These are phyloP conservation scores for Epithemia pelagica DNA, from an alignment of 108 stramenopile genomes.

Conservation along the genomic window DNA sequence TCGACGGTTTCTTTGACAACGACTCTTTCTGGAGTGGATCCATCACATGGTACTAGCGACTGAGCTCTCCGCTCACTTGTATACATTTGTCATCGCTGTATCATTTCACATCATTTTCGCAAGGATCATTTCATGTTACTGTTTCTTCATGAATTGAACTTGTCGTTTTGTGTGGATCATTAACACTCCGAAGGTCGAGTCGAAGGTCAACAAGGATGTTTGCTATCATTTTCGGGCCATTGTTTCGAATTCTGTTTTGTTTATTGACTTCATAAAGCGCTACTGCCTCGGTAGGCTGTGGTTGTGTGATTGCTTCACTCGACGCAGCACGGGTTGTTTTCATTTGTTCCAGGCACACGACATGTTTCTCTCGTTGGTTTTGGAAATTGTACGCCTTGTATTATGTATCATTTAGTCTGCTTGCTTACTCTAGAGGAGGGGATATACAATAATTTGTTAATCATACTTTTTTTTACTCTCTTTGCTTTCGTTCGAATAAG, in stretches of 20 bases:
- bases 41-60: constrained; percentile 78
- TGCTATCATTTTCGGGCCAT: background rate
- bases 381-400: background rate
- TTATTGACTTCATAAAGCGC: constrained; percentile 1
- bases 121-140: background rate
- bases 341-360: background rate
- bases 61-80: background rate
- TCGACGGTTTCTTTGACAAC: constrained; percentile 77
- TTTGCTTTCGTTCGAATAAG: too few species aligned
- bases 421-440: background rate
- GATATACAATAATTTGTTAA: too few species aligned
- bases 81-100: background rate
- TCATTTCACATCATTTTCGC: background rate
- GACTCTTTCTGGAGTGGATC: constrained; percentile 88
- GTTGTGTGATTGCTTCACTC: background rate
- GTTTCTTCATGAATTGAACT: background rate
- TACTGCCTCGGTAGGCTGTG: background rate
- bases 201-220: background rate
- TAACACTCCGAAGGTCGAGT: background rate
- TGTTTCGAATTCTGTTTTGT: constrained; percentile 1
- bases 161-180: background rate
- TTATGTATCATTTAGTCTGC: background rate
- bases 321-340: background rate
- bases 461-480: too few species aligned
- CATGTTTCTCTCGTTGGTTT: background rate